Base-by-base conservation (phyloP, 257 asterid species). In the Ligustrum vulgare region DNA sequence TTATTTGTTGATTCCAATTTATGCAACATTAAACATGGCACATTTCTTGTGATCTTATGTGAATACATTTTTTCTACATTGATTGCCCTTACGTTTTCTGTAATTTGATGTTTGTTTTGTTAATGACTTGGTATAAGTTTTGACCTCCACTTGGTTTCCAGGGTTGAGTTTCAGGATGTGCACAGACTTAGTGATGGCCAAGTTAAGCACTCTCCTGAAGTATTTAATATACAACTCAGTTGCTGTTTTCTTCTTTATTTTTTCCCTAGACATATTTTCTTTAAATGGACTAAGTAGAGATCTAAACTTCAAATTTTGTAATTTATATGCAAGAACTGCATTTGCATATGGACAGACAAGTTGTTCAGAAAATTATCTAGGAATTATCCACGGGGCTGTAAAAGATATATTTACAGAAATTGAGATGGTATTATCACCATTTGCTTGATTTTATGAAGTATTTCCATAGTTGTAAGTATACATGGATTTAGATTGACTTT, bases 321-420 rank as follows among this genome's bases (percentile, higher is more conserved):
- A 66, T 58, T 56, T 62, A 47, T 20, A 69, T 86, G 79, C 85
- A 95, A 97, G 98, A 81, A 95, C 99, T 84, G 97, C 93, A 79
- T 95, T 95, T 86, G 99, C 99, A 25, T 95, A 93, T 77, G 99
- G 99, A 34, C 99, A 95, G 86, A 95, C 98, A 60, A 95, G 99
- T 79, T 97, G 99, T 77, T 91, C 97, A 10, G 93, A 90, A 71
- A 85, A 82, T 82, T 97, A 95, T 85, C 97, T 97, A 11, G 98
- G 99, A 76, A 81, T 95, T 60, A 93, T 93, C 81, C 90, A 82
- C 22, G 82, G 89, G 79, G 94, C 98, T 39, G 97, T 95, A 58
- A 87, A 82, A 83, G 97, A 95, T 75, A 86, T 93, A 78, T 95
- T 95, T 73, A 78, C 75, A 28, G 88, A 89, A 79, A 90, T 79